A percentile compares a stretch with the other conserved stretches of the same genome.
Conservation (phyloP, 1,139 yeast species). For the Saccharomyces uvarum region DNA sequence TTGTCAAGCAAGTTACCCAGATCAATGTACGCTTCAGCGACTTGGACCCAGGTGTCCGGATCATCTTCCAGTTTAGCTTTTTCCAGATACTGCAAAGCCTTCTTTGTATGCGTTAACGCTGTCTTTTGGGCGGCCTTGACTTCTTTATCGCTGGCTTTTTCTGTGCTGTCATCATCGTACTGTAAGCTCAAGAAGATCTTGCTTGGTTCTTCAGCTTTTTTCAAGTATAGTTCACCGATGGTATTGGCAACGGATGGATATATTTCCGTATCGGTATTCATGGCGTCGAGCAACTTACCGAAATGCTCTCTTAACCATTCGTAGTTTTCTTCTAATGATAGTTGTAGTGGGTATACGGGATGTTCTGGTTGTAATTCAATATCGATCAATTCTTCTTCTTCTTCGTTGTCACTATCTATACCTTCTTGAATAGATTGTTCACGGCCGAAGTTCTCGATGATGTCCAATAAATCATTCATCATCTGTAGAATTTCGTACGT, state of each 20-base stretch:
- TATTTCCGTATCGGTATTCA: conserved; percentile 22
- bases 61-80: conserved; percentile 62
- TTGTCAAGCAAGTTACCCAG: conserved; percentile 65
- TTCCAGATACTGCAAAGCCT: conserved; percentile 51
- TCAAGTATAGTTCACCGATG: conserved; percentile 54
- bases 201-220: conserved; percentile 57
- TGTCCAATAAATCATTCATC: conserved; percentile 58
- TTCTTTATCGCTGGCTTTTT: conserved; percentile 33
- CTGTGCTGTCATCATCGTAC: conserved; percentile 45
- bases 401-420: conserved; percentile 42
- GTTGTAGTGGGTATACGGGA: conserved; percentile 43
- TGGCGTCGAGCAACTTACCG: conserved; percentile 34
- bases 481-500: conserved; percentile 46
- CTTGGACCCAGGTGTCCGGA: conserved; percentile 71
- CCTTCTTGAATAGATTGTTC: conserved; percentile 43
- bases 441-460: conserved; percentile 56
- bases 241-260: conserved; percentile 39
- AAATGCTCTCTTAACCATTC: conserved; percentile 54
- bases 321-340: conserved; percentile 32
- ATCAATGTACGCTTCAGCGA: conserved; percentile 79
- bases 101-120: conserved; percentile 44
- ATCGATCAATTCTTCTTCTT: conserved; percentile 32
- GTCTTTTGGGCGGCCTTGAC: conserved; percentile 41
- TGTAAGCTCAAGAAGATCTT: conserved; percentile 47
- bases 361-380: conserved; percentile 41